These are phyloP conservation scores for Pistacia integerrima DNA, from an alignment of 345 rosid genomes.

Conservation along the genomic window DNA sequence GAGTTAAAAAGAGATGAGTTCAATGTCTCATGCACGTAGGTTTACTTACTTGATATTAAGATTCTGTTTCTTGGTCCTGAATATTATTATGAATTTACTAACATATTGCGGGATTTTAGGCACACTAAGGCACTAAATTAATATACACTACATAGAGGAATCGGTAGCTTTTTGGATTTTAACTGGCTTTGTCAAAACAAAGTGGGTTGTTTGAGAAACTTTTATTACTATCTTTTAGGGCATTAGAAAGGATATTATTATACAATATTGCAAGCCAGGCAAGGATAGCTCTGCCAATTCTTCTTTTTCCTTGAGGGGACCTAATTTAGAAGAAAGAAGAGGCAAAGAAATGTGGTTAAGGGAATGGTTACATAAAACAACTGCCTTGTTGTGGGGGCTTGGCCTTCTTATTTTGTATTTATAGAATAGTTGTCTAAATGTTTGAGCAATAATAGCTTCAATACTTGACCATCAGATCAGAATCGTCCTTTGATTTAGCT, in stretches of 20 bases:
- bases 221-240: background rate
- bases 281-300: background rate
- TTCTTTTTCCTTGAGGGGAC: background rate
- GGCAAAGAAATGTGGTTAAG: background rate
- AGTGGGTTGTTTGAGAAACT: slow-evolving; percentile 10
- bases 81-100: no score
- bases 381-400: background rate
- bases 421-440: no score
- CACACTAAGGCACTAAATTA: background rate
- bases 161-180: background rate
- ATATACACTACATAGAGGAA: background rate
- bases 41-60: background rate
- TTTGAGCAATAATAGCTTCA: no score
- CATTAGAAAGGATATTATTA: slow-evolving; percentile 1
- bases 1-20: background rate
- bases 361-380: slow-evolving; percentile 5
- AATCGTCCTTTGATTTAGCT: no score
- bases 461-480: no score
- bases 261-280: background rate
- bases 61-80: background rate
- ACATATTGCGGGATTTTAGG: background rate
- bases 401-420: no score
- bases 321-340: background rate
- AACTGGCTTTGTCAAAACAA: background rate
- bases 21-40: background rate